These are phyloP conservation scores for Fusarium illudens DNA, from an alignment of 2,329 filamentous ascomycete genomes.

Conservation along the genomic window DNA sequence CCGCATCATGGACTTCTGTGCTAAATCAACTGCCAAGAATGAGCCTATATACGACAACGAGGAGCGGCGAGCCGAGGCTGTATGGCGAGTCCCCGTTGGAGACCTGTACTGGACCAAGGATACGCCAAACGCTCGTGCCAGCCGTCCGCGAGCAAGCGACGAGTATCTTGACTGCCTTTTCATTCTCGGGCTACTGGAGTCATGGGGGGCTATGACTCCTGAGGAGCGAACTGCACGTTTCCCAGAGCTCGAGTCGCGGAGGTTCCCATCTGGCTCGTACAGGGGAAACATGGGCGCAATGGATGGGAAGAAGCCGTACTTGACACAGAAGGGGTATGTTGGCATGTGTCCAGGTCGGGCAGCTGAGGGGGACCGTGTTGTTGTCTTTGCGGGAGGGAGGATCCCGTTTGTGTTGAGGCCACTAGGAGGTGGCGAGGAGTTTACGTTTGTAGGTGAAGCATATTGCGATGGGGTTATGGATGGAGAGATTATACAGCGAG, in stretches of 20 bases:
- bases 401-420: neutral
- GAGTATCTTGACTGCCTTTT: neutral
- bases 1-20: neutral
- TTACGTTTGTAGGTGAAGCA: neutral
- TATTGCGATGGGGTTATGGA: conserved; percentile 4
- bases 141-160: neutral
- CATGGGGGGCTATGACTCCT: neutral
- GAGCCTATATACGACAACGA: neutral
- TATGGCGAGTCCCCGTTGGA: neutral
- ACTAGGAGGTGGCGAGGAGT: neutral
- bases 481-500: neutral
- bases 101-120: neutral
- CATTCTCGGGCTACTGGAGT: neutral
- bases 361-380: neutral
- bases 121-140: neutral
- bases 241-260: neutral
- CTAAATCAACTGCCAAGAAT: neutral
- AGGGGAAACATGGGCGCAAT: neutral
- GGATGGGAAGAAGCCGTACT: neutral
- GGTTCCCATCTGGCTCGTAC: neutral
- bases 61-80: neutral
- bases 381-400: neutral
- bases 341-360: neutral
- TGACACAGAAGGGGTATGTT: neutral
- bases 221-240: neutral